Evolutionary conservation across 148 eudicot genomes (phyloP), one percentile per base, ranked within the genome.

Genomic region (Diospyros lotus): DNA sequence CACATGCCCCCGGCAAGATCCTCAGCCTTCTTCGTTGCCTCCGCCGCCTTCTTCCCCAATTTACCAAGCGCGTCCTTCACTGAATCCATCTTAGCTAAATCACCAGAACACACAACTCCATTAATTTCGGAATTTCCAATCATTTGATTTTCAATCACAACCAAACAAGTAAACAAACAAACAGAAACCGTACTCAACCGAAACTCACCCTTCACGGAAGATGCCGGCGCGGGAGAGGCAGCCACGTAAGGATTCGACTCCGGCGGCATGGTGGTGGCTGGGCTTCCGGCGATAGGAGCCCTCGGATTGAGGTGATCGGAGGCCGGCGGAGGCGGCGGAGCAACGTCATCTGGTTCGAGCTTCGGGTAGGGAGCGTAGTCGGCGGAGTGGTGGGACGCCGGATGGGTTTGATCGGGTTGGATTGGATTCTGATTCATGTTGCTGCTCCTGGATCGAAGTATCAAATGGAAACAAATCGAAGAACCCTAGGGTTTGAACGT

Each of bases 41-140:
- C 97, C 6, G 96, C 87, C 17, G 98, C 98, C 72, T 79, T 86
- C 92, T 92, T 94, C 15, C 96, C 93, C 93, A 91, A 94, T 77
- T 81, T 87, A 38, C 89, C 93, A 4, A 92, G 78, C 85, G 81
- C 97, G 75, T 84, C 97, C 83, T 87, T 94, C 76, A 92, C 81
- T 14, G 95, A 61, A 5, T 90, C 98, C 84, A 91, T 72, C 73
- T 82, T 77, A 84, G 87, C 98, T 92, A 67, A 74, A 41, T 1
- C 54, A 44, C 75, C 76, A 70, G 52, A 60, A 42, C 39, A 44
- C 67, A 63, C 55, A 44, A 69, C 45, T 5, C 13, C 48, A 28
- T 10, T 44, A 72, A 59, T 5, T 38, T 45, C 8, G 12, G 17
- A 11, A 75, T 39, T 1, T 4, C n/a, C 9, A 73, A 8, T 59